Base-by-base conservation (phyloP, 306 rosid genomes). In the Biancaea sappan region DNA sequence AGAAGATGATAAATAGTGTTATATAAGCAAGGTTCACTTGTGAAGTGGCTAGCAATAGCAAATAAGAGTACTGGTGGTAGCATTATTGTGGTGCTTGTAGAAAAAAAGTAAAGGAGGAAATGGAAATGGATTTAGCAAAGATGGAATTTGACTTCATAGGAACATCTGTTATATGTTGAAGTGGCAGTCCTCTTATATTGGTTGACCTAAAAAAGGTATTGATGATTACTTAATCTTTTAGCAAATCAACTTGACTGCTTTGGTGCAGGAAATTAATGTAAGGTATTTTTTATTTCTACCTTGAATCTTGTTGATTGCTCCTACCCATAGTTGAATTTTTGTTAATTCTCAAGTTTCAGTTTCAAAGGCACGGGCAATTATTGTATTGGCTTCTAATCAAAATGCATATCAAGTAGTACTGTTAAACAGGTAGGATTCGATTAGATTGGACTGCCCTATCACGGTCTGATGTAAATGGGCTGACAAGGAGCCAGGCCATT, bases 391-490 rank as follows among this genome's bases (percentile, higher is more conserved):
- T 66, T 82, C 97, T 0, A 93, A 94, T 73, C 96, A 88, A 85
- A 94, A 94, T 59, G 98, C 97, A 18, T 97, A 94, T 84, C 98
- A n/a, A n/a, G n/a, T n/a, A n/a, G n/a, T n/a, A n/a, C n/a, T n/a
- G n/a, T n/a, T n/a, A n/a, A n/a, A n/a, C n/a, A n/a, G n/a, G n/a
- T n/a, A n/a, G n/a, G n/a, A n/a, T n/a, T n/a, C n/a, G n/a, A n/a
- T n/a, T n/a, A n/a, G n/a, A n/a, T n/a, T n/a, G n/a, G n/a, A n/a
- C n/a, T n/a, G n/a, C n/a, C n/a, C n/a, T n/a, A n/a, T n/a, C n/a
- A n/a, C n/a, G n/a, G n/a, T n/a, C n/a, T n/a, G n/a, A n/a, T n/a
- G n/a, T n/a, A n/a, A n/a, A n/a, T n/a, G n/a, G n/a, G n/a, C n/a
- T n/a, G n/a, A n/a, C n/a, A n/a, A n/a, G n/a, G n/a, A n/a, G n/a